Evolutionary conservation across 768 basidiomycete genomes (phyloP), one percentile per base, ranked within the genome.

Genomic region (Agaricus subrufescens): DNA sequence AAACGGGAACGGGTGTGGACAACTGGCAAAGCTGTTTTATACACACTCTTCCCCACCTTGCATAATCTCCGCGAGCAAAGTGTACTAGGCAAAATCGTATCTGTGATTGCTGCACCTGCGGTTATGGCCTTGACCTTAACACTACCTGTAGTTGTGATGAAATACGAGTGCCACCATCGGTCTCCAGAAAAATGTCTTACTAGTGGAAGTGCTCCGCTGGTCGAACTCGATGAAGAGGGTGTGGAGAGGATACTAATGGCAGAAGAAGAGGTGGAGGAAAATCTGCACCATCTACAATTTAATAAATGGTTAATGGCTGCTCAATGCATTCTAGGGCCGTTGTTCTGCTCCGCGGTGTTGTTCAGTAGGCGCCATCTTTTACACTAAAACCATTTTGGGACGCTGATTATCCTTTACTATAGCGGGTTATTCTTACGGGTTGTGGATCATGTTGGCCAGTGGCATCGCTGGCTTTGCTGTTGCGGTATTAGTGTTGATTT

Each of bases 121-220:
- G 85, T 99, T 1, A 73, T 97, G 68, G 75, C 78, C 3, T 73
- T 99, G 48, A 98, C 95, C 0, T 60, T 98, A 19, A 98, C 96
- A 0, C 74, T 98, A 9, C 94, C 94, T 3, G 95, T 99, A 11
- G 92, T 95, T 15, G 81, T 90, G 29, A 84, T 77, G 9, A 79
- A 82, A 3, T 84, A 84, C 61, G 63, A 73, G 2, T 60, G 62
- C 23, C 46, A 62, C 27, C 65, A 63, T 15, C 56, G 62, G 14
- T 63, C 73, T 3, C 67, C 64, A 11, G 82, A 84, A 62, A 81
- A 81, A 65, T 51, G 61, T 14, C 57, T 55, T n/a, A 59, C 65
- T 31, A 65, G 65, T 26, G 66, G 60, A 7, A 80, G 81, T 37
- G 70, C 72, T 15, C 74, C 75, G 10, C 70, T 91, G 19, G 73